A percentile compares a stretch with the other conserved stretches of the same genome.
phyloP scores from a whole-genome alignment of 495 filamentous ascomycete species.

The Aspergillus carlsbadensis region DNA sequence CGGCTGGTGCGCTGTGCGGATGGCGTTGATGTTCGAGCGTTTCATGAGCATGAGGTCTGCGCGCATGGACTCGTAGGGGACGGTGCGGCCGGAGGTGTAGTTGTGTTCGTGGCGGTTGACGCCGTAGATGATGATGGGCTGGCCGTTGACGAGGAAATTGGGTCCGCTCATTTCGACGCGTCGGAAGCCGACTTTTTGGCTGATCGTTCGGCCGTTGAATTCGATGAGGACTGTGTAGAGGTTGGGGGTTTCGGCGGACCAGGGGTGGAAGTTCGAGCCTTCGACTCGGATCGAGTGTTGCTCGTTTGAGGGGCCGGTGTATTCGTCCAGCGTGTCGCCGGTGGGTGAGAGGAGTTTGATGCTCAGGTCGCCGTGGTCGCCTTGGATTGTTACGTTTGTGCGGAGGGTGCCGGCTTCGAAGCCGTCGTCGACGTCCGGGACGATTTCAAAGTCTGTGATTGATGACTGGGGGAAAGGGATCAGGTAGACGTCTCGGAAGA shows the following conservation, averaged over 20 bases:
- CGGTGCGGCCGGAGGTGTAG: background rate
- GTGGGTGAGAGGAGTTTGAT: background rate
- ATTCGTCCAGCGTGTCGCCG: background rate
- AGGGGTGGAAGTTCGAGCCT: background rate
- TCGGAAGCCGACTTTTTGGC: conserved; percentile 2
- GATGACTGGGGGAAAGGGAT: background rate
- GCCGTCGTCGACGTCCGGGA: background rate
- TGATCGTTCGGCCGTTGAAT: background rate
- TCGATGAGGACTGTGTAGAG: background rate
- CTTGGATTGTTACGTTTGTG: background rate
- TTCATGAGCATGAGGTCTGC: conserved; percentile 6
- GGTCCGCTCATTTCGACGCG: conserved; percentile 1
- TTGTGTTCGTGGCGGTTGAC: conserved; percentile 9
- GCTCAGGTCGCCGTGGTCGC: background rate
- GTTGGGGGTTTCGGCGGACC: conserved; percentile 4
- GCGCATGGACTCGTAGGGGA: conserved; percentile 3
- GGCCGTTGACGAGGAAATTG: conserved; percentile 5
- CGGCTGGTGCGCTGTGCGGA: conserved; percentile 1
- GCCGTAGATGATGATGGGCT: conserved; percentile 5
- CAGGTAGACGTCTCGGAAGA: conserved; percentile 5
- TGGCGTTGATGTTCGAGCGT: conserved; percentile 1
- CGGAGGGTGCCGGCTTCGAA: background rate
- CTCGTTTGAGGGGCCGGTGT: background rate
- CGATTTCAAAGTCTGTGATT: background rate
- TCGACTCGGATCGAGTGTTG: background rate